Evolutionary conservation across 2,329 filamentous ascomycete species (phyloP).

Genomic region (Xylariaceae sp.): DNA sequence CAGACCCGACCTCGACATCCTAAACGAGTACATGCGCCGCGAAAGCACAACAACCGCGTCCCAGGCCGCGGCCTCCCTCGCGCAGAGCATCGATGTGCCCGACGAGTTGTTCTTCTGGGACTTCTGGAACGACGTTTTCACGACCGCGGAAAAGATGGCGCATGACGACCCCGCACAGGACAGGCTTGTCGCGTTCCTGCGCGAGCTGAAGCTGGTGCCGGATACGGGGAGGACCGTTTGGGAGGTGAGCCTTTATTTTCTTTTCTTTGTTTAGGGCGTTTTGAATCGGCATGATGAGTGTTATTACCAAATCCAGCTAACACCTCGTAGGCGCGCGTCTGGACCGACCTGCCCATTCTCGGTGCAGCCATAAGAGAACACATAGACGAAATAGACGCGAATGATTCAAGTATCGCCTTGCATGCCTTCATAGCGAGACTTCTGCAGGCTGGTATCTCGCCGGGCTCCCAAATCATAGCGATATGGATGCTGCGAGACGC

Average conservation of each 20-base stretch:
- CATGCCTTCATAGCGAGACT: slow-evolving; percentile 30
- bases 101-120: slow-evolving; percentile 25
- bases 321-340: slow-evolving; percentile 20
- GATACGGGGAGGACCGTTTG: slow-evolving; percentile 25
- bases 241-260: slow-evolving; percentile 24
- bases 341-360: slow-evolving; percentile 28
- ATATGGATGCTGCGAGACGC: slow-evolving; percentile 30
- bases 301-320: not conserved
- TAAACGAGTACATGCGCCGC: slow-evolving; percentile 22
- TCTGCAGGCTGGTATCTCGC: slow-evolving; percentile 22
- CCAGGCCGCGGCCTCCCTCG: slow-evolving; percentile 18
- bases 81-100: slow-evolving; percentile 12
- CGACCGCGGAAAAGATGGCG: slow-evolving; percentile 25
- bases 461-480: slow-evolving; percentile 15
- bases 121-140: slow-evolving; percentile 25
- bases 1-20: slow-evolving; percentile 19
- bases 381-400: slow-evolving; percentile 10
- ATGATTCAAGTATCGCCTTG: slow-evolving; percentile 22
- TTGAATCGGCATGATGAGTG: too few species aligned
- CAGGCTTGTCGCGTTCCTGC: slow-evolving; percentile 25
- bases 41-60: slow-evolving; percentile 11
- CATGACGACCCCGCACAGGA: slow-evolving; percentile 26
- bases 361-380: slow-evolving; percentile 21
- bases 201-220: slow-evolving; percentile 26
- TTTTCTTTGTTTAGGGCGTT: too few species aligned